Evolutionary conservation across 1,284 basidiomycete genomes (phyloP), one percentile per base, ranked within the genome.

Genomic region (Thelephora terrestris): DNA sequence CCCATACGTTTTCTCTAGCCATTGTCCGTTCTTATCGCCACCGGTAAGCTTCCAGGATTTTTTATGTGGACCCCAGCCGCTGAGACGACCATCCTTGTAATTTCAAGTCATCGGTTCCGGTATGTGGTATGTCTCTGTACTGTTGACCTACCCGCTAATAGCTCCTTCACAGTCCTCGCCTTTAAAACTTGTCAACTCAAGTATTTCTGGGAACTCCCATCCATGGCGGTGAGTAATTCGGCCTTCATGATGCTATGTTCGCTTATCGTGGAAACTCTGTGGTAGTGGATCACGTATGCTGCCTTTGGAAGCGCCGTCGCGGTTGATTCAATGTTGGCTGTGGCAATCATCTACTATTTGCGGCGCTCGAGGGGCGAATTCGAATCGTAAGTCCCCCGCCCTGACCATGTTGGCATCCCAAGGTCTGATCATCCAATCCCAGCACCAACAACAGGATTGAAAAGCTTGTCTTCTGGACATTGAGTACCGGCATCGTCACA

Each of bases 401-500:
- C 52, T 51, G 2, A 16, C 14, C 5, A 23, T 45, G 4, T 7
- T 1, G 5, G 2, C 25, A 18, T 17, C 9, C 12, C 17, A n/a
- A 21, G 12, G 23, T 29, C 20, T 29, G 5, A 18, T 20, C 4
- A 14, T 6, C n/a, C 9, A n/a, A 20, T 5, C 16, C n/a, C 36
- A 58, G 56, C 20, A 57, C 53, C 44, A 54, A 57, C 23, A 53
- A 50, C 1, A 53, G 52, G 5, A 52, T 58, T 18, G 49, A 50
- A 25, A 49, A 48, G 21, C 50, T 59, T 23, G 56, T 59, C 50
- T 40, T 57, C 7, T 59, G 54, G 36, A 58, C 55, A 1, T 29
- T 59, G 14, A 58, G 56, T 35, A 58, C 58, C 1, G 58, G 58
- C 2, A 50, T 57, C 18, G 52, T 59, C 7, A 58, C 54, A 2